A percentile compares a stretch with the other conserved stretches of the same genome.
phyloP scores from a whole-genome alignment of 495 filamentous ascomycete species.

The Acidiella bohemica region DNA sequence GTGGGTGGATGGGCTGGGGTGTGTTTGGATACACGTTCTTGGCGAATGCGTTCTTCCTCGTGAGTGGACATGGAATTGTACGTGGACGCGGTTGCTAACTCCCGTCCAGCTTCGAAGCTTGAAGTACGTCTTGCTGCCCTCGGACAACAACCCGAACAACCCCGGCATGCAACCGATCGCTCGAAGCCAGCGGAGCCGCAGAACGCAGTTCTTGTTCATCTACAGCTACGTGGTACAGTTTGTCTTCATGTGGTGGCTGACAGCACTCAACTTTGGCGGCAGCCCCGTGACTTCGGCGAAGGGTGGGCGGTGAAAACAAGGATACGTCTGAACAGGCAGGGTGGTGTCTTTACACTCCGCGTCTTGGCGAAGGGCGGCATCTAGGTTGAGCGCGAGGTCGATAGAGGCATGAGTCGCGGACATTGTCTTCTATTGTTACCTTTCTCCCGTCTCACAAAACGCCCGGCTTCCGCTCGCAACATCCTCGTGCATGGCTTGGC shows the following conservation, averaged over 20 bases:
- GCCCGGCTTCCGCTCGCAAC: too few species aligned
- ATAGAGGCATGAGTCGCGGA: too few species aligned
- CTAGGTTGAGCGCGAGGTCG: too few species aligned
- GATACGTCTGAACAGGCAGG: too few species aligned
- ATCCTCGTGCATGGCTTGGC: too few species aligned
- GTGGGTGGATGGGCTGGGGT: constrained; percentile 75
- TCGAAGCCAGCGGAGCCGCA: constrained; percentile 69
- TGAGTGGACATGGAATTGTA: constrained; percentile 32
- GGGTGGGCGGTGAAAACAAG: not conserved
- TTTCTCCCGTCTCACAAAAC: too few species aligned
- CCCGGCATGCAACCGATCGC: constrained; percentile 63
- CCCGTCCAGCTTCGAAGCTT: constrained; percentile 64
- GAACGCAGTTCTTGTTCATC: constrained; percentile 89
- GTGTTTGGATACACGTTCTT: constrained; percentile 82
- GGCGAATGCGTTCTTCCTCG: constrained; percentile 92
- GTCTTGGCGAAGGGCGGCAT: too few species aligned
- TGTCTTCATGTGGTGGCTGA: constrained; percentile 88
- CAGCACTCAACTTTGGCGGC: constrained; percentile 17
- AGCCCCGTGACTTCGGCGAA: not conserved
- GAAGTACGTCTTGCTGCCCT: constrained; percentile 85
- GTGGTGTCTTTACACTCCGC: too few species aligned
- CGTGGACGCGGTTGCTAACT: not conserved
- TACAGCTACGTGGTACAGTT: constrained; percentile 92
- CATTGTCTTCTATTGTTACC: too few species aligned
- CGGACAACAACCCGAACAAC: constrained; percentile 53